Conservation (phyloP, 148 eudicot species). For the Rhododendron ovatum region DNA sequence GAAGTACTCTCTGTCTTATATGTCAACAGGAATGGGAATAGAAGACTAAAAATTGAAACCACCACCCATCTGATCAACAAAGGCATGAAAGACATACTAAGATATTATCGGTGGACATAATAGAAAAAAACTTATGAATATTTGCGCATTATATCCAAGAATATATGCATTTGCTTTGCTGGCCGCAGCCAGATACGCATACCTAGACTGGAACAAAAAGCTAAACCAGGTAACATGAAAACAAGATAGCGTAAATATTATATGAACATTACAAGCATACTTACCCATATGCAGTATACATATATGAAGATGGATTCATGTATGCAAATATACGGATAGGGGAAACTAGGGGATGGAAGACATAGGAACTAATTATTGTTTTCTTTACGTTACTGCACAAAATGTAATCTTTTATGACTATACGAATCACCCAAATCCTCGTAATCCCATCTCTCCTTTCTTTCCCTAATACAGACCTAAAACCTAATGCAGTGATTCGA, state of each 20-base stretch:
- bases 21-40: neutral
- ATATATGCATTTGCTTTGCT: neutral
- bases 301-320: too few relatives aligned
- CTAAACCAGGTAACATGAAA: neutral
- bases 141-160: neutral
- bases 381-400: neutral
- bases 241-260: neutral
- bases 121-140: neutral
- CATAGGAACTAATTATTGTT: neutral
- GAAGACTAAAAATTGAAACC: neutral
- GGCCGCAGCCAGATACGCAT: neutral
- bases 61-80: neutral
- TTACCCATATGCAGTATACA: neutral
- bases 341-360: neutral
- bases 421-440: too few relatives aligned
- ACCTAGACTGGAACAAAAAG: neutral
- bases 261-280: neutral
- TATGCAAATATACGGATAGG: neutral
- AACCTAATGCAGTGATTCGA: too few relatives aligned
- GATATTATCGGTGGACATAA: neutral
- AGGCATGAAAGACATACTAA: neutral
- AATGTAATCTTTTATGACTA: neutral
- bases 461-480: too few relatives aligned
- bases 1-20: neutral
- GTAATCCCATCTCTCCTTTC: too few relatives aligned